Evolutionary conservation across 2,329 filamentous ascomycete species (phyloP).

Genomic region (Trichophyton simii): DNA sequence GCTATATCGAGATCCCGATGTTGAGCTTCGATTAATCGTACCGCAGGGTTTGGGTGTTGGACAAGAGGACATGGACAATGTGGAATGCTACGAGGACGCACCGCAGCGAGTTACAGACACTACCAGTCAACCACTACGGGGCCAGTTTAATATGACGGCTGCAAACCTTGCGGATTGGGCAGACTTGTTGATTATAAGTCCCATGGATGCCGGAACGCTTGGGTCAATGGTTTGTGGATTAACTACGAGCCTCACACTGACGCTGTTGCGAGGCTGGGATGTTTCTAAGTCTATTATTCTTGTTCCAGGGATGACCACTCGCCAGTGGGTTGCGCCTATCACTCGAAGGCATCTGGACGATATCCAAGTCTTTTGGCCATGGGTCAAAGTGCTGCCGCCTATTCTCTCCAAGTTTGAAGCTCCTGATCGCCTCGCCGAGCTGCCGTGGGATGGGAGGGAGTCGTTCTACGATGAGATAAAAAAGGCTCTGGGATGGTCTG

Average conservation of each 20-base stretch:
- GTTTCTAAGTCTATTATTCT: constrained; percentile 72
- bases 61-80: constrained; percentile 22
- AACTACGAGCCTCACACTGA: constrained; percentile 66
- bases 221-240: constrained; percentile 80
- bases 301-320: constrained; percentile 75
- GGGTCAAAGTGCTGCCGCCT: constrained; percentile 69
- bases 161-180: constrained; percentile 71
- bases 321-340: constrained; percentile 83
- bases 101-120: constrained; percentile 22
- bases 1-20: constrained; percentile 26
- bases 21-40: constrained; percentile 33
- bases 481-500: constrained; percentile 19
- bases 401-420: constrained; percentile 69
- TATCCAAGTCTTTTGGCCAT: constrained; percentile 71
- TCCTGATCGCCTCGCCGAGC: constrained; percentile 36
- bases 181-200: constrained; percentile 70
- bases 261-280: constrained; percentile 76
- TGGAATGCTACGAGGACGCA: constrained; percentile 30
- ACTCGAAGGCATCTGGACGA: constrained; percentile 80
- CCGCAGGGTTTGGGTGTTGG: constrained; percentile 19
- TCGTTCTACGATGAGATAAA: constrained; percentile 24
- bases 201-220: constrained; percentile 71
- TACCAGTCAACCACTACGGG: constrained; percentile 23
- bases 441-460: constrained; percentile 39
- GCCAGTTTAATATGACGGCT: constrained; percentile 32